Base-by-base conservation (phyloP, 805 yeast genomes). In the Kluyveromyces siamensis region DNA sequence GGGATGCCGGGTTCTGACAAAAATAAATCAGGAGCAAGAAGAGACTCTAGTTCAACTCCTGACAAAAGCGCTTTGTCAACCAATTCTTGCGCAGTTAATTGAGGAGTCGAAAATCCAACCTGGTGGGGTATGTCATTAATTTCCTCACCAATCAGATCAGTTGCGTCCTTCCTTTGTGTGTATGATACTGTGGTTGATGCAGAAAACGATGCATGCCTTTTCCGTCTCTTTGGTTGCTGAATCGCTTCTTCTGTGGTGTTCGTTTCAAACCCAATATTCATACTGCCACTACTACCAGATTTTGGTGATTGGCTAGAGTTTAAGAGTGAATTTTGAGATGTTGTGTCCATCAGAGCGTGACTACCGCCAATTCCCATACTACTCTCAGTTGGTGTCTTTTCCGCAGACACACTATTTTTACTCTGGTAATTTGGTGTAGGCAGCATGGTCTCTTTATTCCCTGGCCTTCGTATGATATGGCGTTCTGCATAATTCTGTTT, bases 61-160 rank as follows among this genome's bases (percentile, higher is more conserved):
- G 62, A 55, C 45, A 57, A 61, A 18, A 54, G 47, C 10, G 60
- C 63, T 35, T 59, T 62, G 18, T 68, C 66, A 47, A 67, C 63
- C 19, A 73, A 54, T 36, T 76, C 78, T 17, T 69, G 68, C 1
- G 84, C 81, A 11, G 72, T 58, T 41, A 80, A 58, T 62, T 87
- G 95, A 2, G 96, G 96, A 1, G 95, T 84, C 1, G 95, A 79
- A 60, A 85, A 87, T 2, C 83, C 86, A 25, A 84, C 89, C 57
- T 84, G 88, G 41, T 74, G 75, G 1, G 90, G 89, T 1, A 61
- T 50, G 48, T 59, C 65, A n/a, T 55, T 48, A 38, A 56, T 46
- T 13, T 48, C 53, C 30, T 43, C 40, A 27, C 48, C 50, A 19
- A 50, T 50, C 16, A 48, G 45, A 30, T 42, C 27, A 14, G 49